A percentile compares a stretch with the other conserved stretches of the same genome.
phyloP scores from a whole-genome alignment of 1,284 basidiomycete genomes.

The Ceratobasidium sp. region DNA sequence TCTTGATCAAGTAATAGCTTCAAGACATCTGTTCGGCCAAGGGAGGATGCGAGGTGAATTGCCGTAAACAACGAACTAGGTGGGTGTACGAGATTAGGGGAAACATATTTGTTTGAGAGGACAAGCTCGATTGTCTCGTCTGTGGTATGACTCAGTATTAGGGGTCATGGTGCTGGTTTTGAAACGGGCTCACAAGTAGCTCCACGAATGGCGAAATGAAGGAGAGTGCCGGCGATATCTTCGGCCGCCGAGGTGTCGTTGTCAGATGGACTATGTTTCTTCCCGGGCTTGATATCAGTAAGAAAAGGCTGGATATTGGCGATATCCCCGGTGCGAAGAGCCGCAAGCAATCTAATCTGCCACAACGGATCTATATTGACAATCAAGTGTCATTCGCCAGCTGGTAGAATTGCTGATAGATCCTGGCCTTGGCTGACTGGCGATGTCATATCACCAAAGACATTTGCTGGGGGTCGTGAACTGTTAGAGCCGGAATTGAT shows the following conservation, averaged over 20 bases:
- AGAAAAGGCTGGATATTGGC: slow-evolving; percentile 86
- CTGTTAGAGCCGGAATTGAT: no score
- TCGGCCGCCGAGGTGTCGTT: slow-evolving; percentile 62
- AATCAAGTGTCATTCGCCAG: neutral
- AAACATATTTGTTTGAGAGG: slow-evolving; percentile 79
- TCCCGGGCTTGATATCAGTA: slow-evolving; percentile 72
- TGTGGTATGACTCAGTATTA: slow-evolving; percentile 53
- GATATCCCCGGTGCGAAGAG: slow-evolving; percentile 81
- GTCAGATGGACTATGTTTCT: slow-evolving; percentile 63
- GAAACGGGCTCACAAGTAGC: slow-evolving; percentile 72
- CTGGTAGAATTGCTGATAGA: neutral
- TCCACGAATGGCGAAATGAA: slow-evolving; percentile 90
- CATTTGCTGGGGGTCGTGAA: neutral
- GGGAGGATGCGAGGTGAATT: slow-evolving; percentile 87
- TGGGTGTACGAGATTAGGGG: slow-evolving; percentile 80
- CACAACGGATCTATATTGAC: slow-evolving; percentile 70
- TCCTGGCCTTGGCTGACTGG: slow-evolving; percentile 23
- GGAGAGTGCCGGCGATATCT: slow-evolving; percentile 78
- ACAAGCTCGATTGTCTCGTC: slow-evolving; percentile 76
- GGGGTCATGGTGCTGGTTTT: slow-evolving; percentile 1
- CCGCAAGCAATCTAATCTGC: slow-evolving; percentile 84
- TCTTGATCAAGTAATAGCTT: slow-evolving; percentile 81
- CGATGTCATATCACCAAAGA: neutral
- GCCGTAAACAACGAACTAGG: slow-evolving; percentile 82
- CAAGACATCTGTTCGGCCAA: slow-evolving; percentile 85